Evolutionary conservation across 441 rosid genomes (phyloP).

Genomic region (Bruguiera hainesii): DNA sequence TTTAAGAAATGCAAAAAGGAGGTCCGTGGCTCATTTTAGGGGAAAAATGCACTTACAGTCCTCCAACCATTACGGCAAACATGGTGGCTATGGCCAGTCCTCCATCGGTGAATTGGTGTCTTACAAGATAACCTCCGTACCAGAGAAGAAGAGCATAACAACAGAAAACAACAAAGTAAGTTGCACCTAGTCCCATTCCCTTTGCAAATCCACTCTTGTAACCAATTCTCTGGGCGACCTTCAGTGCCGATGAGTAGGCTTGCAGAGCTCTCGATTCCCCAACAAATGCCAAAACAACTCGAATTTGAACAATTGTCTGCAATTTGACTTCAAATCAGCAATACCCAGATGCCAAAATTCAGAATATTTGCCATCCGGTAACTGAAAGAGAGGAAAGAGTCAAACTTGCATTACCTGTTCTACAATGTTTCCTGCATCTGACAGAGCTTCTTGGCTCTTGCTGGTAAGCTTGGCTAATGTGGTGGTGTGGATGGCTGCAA

Average conservation of each 20-base stretch:
- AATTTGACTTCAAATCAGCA: constrained; percentile 29
- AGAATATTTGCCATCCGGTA: background rate
- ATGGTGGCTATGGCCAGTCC: constrained; percentile 97
- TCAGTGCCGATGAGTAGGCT: constrained; percentile 81
- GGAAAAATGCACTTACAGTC: constrained; percentile 59
- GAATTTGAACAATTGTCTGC: constrained; percentile 95
- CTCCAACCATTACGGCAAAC: constrained; percentile 99
- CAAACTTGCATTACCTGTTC: constrained; percentile 56
- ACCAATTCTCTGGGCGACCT: constrained; percentile 72
- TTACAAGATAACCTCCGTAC: constrained; percentile 96
- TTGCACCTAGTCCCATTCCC: constrained; percentile 98
- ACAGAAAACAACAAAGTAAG: constrained; percentile 96
- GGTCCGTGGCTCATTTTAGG: background rate
- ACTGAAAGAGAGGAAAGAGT: background rate
- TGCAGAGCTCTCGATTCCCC: constrained; percentile 91
- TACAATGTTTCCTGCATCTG: constrained; percentile 89
- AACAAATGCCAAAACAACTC: constrained; percentile 83
- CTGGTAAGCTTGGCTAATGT: constrained; percentile 75
- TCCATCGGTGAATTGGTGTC: constrained; percentile 94
- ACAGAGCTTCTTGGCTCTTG: constrained; percentile 84
- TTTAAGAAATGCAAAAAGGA: background rate
- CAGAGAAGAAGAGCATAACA: constrained; percentile 94
- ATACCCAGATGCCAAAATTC: constrained; percentile 27
- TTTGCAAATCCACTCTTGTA: constrained; percentile 90
- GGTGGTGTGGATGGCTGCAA: constrained; percentile 82